Percentiles rank a stretch among this genome's conserved stretches.
Evolutionary conservation across 768 basidiomycete species (phyloP).

Genomic region (Hortiboletus campestris): DNA sequence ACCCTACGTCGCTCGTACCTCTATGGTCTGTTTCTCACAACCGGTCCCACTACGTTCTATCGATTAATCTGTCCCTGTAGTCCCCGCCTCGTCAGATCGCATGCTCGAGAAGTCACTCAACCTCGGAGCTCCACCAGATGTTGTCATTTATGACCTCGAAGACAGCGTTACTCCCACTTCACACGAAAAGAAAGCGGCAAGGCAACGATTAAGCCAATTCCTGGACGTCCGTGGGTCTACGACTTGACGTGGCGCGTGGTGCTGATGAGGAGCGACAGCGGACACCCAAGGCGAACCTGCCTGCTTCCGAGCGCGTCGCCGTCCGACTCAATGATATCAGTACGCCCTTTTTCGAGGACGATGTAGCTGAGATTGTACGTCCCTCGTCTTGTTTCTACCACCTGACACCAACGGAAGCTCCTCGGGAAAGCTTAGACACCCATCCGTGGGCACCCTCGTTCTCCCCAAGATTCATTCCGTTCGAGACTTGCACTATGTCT

Average conservation of each 20-base stretch:
- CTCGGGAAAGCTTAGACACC: conserved; percentile 40
- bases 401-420: conserved; percentile 2
- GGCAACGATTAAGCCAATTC: conserved; percentile 54
- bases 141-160: conserved; percentile 86
- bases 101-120: conserved; percentile 79
- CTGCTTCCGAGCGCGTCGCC: conserved; percentile 52
- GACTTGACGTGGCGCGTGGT: background rate
- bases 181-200: conserved; percentile 58
- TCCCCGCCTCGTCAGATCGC: conserved; percentile 74
- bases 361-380: conserved; percentile 59
- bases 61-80: conserved; percentile 32
- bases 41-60: background rate
- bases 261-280: conserved; percentile 24
- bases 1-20: conserved; percentile 56
- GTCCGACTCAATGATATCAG: conserved; percentile 68
- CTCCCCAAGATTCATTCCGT: conserved; percentile 81
- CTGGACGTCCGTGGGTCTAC: conserved; percentile 42
- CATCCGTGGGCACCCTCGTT: conserved; percentile 62
- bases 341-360: conserved; percentile 65
- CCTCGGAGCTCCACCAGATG: conserved; percentile 53
- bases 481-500: conserved; percentile 63
- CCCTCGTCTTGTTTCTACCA: background rate
- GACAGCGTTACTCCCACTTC: conserved; percentile 71
- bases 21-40: conserved; percentile 39
- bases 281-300: conserved; percentile 35